Conservation (phyloP, 176 grass and related monocot species). For the Bonia amplexicaulis region DNA sequence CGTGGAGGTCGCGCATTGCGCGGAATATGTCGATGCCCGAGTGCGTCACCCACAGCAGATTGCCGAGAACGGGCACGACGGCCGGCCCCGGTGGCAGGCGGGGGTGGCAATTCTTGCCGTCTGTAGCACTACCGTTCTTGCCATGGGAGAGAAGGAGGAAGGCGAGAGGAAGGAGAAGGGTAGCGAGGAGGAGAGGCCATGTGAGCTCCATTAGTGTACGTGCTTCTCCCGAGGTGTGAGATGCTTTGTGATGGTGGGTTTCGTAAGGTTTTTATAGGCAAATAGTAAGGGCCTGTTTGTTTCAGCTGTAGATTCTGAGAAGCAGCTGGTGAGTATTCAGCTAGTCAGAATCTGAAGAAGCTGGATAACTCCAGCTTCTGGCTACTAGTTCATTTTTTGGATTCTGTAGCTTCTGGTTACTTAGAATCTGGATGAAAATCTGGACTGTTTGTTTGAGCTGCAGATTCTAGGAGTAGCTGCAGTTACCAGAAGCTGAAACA, state of each 20-base stretch:
- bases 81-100: slow-evolving; percentile 29
- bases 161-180: slow-evolving; percentile 8
- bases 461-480: no score
- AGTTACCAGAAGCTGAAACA: no score
- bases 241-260: background rate
- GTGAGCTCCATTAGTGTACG: slow-evolving; percentile 8
- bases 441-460: no score
- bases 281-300: no score
- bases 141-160: background rate
- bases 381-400: no score
- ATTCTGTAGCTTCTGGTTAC: no score
- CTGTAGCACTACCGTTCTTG: background rate
- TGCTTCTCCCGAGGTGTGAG: background rate
- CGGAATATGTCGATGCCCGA: slow-evolving; percentile 16
- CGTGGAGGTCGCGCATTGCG: slow-evolving; percentile 10
- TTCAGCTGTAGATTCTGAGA: no score
- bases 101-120: background rate
- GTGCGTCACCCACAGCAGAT: slow-evolving; percentile 19
- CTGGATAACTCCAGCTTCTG: no score
- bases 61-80: slow-evolving; percentile 22
- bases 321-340: no score
- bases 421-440: no score
- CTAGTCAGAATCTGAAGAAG: no score
- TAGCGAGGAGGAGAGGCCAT: background rate
- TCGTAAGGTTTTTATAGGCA: background rate